These are phyloP conservation scores for Beta corolliflora DNA, from an alignment of 179 eudicot genomes.

Conservation along the genomic window DNA sequence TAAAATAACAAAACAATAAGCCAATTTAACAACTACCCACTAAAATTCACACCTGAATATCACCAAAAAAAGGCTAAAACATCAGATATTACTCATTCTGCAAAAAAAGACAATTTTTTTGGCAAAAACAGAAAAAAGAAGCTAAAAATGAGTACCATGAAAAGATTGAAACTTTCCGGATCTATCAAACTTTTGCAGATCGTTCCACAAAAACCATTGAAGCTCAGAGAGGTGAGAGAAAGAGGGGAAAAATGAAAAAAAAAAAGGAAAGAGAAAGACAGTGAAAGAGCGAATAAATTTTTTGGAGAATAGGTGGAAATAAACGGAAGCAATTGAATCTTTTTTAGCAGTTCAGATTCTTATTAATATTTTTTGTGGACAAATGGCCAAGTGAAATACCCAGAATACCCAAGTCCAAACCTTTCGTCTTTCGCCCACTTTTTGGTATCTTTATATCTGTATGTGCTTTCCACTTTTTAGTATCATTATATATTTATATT, in stretches of 20 bases:
- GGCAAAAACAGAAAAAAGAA: neutral
- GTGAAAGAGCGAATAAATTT: slow-evolving; percentile 1
- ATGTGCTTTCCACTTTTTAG: no score
- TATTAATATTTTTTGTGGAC: slow-evolving; percentile 20
- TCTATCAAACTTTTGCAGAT: slow-evolving; percentile 25
- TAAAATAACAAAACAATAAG: neutral
- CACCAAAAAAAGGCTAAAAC: no score
- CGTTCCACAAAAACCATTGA: slow-evolving; percentile 10
- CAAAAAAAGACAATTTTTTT: no score
- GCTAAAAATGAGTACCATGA: slow-evolving; percentile 17
- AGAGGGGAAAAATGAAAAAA: neutral
- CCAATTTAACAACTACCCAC: neutral
- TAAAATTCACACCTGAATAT: no score
- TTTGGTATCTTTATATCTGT: no score
- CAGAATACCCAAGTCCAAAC: slow-evolving; percentile 7
- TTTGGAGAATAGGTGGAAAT: slow-evolving; percentile 18
- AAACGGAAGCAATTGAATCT: slow-evolving; percentile 21
- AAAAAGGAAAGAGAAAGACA: slow-evolving; percentile 16
- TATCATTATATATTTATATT: no score
- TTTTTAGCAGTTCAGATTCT: slow-evolving; percentile 23
- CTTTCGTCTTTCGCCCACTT: no score
- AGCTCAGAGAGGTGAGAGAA: neutral
- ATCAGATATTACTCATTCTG: neutral
- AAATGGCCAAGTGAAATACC: neutral
- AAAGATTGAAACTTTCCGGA: slow-evolving; percentile 30